Base-by-base conservation (phyloP, 768 basidiomycete species). In the Nevesoporus exiguus region DNA sequence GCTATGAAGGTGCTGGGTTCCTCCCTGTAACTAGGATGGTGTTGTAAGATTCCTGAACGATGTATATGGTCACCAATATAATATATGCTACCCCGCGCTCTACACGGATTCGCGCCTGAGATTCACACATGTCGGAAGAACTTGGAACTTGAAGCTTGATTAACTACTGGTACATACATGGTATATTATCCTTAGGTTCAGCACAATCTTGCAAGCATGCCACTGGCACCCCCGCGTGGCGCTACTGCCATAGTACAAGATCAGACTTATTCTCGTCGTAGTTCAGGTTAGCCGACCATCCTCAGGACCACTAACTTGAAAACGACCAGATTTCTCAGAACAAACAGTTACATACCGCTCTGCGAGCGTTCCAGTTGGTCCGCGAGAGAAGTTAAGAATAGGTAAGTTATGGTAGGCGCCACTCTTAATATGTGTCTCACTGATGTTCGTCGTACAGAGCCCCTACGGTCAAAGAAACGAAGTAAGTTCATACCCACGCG, bases 1-100 rank as follows among this genome's bases (percentile, higher is more conserved):
- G 91, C 92, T 4, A 73, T 88, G 69, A 94, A 95, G 70, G 87
- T 93, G 15, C 63, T 93, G 40, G 92, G 90, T 29, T 83, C 85
- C 47, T 81, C 85, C 5, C 49, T 80, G 31, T 63, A 66, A 45
- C 24, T 47, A 39, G 27, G 42, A 34, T 37, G 31, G 19, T 42
- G 2, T 14, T 37, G 50, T 61, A 59, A 49, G 33, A 56, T 66
- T 40, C 27, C 27, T 29, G 42, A 11, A 40, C 27, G 40, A 21
- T 48, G 14, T 21, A 27, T 41, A 36, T 29, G 21, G 6, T 48
- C 33, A 52, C 39, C n/a, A 14, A 17, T 52, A 25, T 52, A 25
- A 42, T 49, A 27, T 40, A 24, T 19, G 17, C 24, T 36, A 3
- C 34, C 17, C 3, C 14, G 14, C 14, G 7, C 30, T 19, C 11